Conservation (phyloP, 139 green algal genomes). For the Asterochloris erici region DNA sequence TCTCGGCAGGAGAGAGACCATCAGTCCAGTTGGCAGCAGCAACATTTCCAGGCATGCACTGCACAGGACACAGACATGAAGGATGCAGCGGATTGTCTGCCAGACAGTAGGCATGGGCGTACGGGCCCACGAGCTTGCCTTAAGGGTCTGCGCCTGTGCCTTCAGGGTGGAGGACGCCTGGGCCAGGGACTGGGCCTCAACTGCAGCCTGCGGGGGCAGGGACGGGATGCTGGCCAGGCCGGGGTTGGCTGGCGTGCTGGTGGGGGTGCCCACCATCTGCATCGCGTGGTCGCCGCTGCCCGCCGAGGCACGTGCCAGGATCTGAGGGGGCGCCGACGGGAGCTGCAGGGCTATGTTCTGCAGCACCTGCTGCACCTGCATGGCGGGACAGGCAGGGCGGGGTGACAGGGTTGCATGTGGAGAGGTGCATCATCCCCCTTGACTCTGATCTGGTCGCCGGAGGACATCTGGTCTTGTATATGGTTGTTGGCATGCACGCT, state of each 20-base stretch:
- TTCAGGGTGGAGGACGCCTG: conserved; percentile 24
- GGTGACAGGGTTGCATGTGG: too few relatives aligned
- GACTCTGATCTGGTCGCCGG: too few relatives aligned
- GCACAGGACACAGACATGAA: neutral
- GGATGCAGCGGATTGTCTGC: neutral
- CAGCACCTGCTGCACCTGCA: too few relatives aligned
- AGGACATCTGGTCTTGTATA: too few relatives aligned
- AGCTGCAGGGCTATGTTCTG: too few relatives aligned
- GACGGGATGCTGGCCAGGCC: neutral
- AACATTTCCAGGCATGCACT: neutral
- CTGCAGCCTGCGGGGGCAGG: conserved; percentile 13
- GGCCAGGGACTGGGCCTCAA: conserved; percentile 15
- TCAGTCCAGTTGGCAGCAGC: neutral
- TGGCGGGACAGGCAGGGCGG: too few relatives aligned
- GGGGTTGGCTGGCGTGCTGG: neutral
- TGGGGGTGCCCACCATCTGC: conserved; percentile 27
- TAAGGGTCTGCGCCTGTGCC: conserved; percentile 35
- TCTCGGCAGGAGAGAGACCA: neutral
- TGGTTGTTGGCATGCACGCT: too few relatives aligned
- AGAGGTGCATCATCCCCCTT: too few relatives aligned
- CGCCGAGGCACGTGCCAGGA: too few relatives aligned
- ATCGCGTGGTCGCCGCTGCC: conserved; percentile 22
- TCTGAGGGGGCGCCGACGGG: too few relatives aligned
- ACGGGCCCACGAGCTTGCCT: conserved; percentile 1
- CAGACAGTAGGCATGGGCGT: neutral